phyloP scores from a whole-genome alignment of 495 filamentous ascomycete genomes.

The Hypoxylon subgilvum region DNA sequence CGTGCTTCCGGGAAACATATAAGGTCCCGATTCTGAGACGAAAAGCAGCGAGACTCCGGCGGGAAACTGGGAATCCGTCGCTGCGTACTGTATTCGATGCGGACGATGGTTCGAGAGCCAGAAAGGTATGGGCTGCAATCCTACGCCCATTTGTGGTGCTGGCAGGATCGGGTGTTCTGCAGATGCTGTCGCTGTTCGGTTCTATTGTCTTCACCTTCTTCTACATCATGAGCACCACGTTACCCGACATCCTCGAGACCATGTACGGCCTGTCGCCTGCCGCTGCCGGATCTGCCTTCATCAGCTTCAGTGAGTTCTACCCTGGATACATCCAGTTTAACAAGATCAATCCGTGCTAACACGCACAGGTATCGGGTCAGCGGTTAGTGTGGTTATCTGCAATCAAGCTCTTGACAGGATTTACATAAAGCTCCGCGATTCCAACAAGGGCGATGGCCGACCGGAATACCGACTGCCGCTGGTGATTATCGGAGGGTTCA shows the following conservation, averaged over 20 bases:
- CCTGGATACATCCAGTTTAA: not conserved
- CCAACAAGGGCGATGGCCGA: slow-evolving; percentile 44
- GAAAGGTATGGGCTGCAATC: slow-evolving; percentile 50
- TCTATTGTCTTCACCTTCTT: slow-evolving; percentile 58
- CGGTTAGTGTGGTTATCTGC: slow-evolving; percentile 52
- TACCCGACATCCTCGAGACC: slow-evolving; percentile 57
- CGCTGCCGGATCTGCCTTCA: slow-evolving; percentile 52
- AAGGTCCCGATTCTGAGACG: slow-evolving; percentile 55
- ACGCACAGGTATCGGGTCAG: slow-evolving; percentile 55
- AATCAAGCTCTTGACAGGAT: slow-evolving; percentile 58
- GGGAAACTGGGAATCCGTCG: slow-evolving; percentile 48
- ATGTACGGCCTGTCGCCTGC: slow-evolving; percentile 56
- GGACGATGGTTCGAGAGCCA: slow-evolving; percentile 20
- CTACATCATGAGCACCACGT: slow-evolving; percentile 60
- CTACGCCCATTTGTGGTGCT: slow-evolving; percentile 56
- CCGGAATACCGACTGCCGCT: slow-evolving; percentile 62
- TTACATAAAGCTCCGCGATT: slow-evolving; percentile 54
- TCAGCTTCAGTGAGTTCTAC: slow-evolving; percentile 58
- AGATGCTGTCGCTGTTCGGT: slow-evolving; percentile 57
- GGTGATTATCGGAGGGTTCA: slow-evolving; percentile 48
- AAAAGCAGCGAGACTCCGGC: slow-evolving; percentile 48
- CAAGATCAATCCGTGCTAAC: slow-evolving; percentile 35
- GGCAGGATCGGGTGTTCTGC: slow-evolving; percentile 54
- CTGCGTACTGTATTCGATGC: slow-evolving; percentile 55
- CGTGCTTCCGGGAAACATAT: slow-evolving; percentile 58